phyloP scores from a whole-genome alignment of 805 yeast genomes.

The Candida michaelii region DNA sequence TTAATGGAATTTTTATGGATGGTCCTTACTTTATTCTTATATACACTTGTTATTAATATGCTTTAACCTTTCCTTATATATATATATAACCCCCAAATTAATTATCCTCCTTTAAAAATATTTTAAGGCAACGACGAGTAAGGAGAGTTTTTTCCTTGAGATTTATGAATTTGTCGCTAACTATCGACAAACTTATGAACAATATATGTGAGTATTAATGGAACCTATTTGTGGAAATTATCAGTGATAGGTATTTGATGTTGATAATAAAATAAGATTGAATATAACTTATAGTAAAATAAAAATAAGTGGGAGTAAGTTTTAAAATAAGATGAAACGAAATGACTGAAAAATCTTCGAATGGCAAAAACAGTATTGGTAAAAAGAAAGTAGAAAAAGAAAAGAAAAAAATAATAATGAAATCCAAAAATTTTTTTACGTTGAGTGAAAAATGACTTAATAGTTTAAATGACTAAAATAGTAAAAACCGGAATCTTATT shows the following conservation, averaged over 20 bases:
- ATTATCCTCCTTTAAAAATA: not conserved
- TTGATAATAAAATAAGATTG: too few relatives aligned
- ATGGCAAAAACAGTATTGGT: not conserved
- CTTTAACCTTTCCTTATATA: too few relatives aligned
- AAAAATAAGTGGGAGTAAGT: too few relatives aligned
- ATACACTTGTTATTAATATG: not conserved
- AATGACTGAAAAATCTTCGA: slow-evolving; percentile 5
- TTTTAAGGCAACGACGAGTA: slow-evolving; percentile 8
- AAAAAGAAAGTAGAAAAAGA: slow-evolving; percentile 7
- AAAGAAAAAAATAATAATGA: slow-evolving; percentile 1
- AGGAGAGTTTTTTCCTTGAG: slow-evolving; percentile 5
- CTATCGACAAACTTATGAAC: too few relatives aligned
- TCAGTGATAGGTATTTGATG: too few relatives aligned
- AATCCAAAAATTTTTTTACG: not conserved
- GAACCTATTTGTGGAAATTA: too few relatives aligned
- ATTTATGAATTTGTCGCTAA: not conserved
- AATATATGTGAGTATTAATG: too few relatives aligned
- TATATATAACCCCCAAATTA: too few relatives aligned
- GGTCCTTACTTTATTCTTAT: not conserved
- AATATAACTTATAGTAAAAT: too few relatives aligned
- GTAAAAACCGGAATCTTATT: slow-evolving; percentile 5
- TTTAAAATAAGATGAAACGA: slow-evolving; percentile 3
- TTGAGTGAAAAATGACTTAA: not conserved
- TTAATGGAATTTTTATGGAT: not conserved
- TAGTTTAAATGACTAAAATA: not conserved